Evolutionary conservation across 305 asterid species (phyloP).

Genomic region (Fraxinus velutina): DNA sequence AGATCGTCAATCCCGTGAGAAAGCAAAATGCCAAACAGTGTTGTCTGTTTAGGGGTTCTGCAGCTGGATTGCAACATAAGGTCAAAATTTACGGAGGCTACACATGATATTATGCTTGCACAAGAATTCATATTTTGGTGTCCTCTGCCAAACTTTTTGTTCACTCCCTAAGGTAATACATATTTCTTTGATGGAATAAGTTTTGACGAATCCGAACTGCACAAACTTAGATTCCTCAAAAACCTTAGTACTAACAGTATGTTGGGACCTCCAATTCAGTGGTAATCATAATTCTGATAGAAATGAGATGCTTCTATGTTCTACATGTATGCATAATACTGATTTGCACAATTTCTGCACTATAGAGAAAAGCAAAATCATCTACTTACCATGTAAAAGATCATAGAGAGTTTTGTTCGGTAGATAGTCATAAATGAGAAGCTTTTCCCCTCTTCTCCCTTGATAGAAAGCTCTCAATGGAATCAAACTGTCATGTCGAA

Average conservation of each 20-base stretch:
- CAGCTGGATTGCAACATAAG: background rate
- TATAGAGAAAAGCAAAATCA: background rate
- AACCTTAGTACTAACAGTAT: background rate
- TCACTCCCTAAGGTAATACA: background rate
- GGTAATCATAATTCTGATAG: background rate
- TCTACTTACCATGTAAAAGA: conserved; percentile 75
- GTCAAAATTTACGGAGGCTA: background rate
- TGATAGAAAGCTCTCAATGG: conserved; percentile 96
- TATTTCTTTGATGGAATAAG: background rate
- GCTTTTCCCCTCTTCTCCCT: conserved; percentile 96
- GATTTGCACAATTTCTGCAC: background rate
- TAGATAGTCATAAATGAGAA: conserved; percentile 79
- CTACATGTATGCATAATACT: background rate
- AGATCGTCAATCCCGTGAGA: background rate
- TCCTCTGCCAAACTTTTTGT: background rate
- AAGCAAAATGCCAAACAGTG: background rate
- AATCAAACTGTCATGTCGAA: conserved; percentile 87
- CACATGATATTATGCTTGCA: background rate
- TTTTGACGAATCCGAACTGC: background rate
- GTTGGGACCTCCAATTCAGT: background rate
- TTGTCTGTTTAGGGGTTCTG: background rate
- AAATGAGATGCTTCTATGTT: background rate
- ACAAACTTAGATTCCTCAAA: background rate
- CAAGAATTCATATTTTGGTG: background rate
- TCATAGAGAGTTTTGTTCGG: conserved; percentile 71